These are phyloP conservation scores for Xylariaceae sp. DNA, from an alignment of 2,329 filamentous ascomycete species.

Conservation along the genomic window DNA sequence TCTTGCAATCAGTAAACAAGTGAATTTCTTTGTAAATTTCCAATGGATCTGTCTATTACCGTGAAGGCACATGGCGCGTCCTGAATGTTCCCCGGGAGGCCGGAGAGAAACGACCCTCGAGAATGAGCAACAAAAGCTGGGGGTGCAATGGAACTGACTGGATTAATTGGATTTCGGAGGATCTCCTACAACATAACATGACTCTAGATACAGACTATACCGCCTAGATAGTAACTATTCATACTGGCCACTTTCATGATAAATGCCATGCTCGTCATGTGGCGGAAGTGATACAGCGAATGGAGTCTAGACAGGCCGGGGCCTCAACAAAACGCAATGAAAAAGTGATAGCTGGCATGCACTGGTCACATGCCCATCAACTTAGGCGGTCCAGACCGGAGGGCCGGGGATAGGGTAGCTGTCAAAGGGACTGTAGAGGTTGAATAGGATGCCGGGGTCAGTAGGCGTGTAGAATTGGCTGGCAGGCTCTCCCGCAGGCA, in stretches of 20 bases:
- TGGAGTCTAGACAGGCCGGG: background rate
- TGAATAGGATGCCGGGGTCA: slow-evolving; percentile 52
- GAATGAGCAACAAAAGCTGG: too few relatives aligned
- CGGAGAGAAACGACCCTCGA: too few relatives aligned
- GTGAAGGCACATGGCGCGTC: too few relatives aligned
- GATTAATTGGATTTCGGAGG: too few relatives aligned
- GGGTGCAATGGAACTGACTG: too few relatives aligned
- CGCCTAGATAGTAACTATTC: background rate
- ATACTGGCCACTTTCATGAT: background rate
- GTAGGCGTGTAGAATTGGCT: slow-evolving; percentile 50
- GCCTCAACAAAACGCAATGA: background rate
- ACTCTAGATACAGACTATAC: too few relatives aligned
- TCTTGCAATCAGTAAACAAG: too few relatives aligned
- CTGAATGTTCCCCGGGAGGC: too few relatives aligned
- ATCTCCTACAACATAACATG: too few relatives aligned
- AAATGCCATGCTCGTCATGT: background rate
- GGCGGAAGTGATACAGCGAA: background rate
- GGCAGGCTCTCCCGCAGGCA: slow-evolving; percentile 44
- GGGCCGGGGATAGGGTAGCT: slow-evolving; percentile 30
- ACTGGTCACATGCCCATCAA: background rate
- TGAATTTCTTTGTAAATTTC: too few relatives aligned
- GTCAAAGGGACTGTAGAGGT: slow-evolving; percentile 43
- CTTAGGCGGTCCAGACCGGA: slow-evolving; percentile 14
- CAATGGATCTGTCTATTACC: too few relatives aligned
- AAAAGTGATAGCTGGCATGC: background rate